Base-by-base conservation (phyloP, 2,329 filamentous ascomycete genomes). In the Zymoseptoria brevis region DNA sequence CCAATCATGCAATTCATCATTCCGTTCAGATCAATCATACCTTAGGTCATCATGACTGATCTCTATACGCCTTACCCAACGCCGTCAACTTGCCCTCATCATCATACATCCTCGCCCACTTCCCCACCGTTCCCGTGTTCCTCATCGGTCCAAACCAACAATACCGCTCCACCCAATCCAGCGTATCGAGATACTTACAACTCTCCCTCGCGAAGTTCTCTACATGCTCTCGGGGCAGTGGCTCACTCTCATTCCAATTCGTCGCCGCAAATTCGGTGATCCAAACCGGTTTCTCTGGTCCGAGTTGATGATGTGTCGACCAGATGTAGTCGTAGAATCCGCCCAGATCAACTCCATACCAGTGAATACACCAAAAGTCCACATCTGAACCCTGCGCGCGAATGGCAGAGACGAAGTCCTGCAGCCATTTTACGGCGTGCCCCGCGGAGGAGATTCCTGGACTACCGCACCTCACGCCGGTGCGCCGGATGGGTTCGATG, bases 241-340 rank as follows among this genome's bases (percentile, higher is more conserved):
- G 70, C 8, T 30, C 55, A 2, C 63, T 50, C 6, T 49, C n/a
- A n/a, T 68, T 65, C 70, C 70, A 72, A 54, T 72, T 72, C 57
- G 69, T 72, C 19, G 58, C 57, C 11, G 68, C 68, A 53, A 66
- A 69, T 56, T 72, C 70, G 45, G 69, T 71, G 51, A 72, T 68
- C 70, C 70, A 72, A 5, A 71, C 69, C 8, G 22, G 26, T 11
- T 8, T 30, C 19, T 51, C 19, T 19, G 50, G 50, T 24, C 19
- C 19, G 22, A 53, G 51, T 24, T 26, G 19, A 49, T 59, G 57
- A 54, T 62, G 66, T 57, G 69, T 68, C 21, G 53, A 60, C 70
- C 70, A 72, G 53, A 72, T 68, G 53, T 72, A 72, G 54, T 72
- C 70, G 57, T 71, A 72, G 26, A 72, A 72, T 19, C 58, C 52